Base-by-base conservation (phyloP, 352 stramenopile genomes). In the Globisporangium alternatum region DNA sequence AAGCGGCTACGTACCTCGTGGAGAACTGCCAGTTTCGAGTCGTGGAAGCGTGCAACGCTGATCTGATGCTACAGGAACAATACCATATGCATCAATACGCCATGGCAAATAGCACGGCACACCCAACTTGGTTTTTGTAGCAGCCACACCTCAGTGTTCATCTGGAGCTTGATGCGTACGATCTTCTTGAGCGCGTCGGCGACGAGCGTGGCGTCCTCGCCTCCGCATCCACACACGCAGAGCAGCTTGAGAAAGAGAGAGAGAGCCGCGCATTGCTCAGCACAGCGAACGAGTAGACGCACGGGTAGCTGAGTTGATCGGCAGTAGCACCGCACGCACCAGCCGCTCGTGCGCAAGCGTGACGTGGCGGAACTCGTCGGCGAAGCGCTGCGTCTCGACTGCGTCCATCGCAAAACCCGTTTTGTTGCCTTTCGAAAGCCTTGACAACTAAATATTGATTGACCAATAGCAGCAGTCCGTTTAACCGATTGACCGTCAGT, bases 141-240 rank as follows among this genome's bases (percentile, higher is more conserved):
- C 15, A 39, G 3, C 9, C 68, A 54, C 54, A 87, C 78, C 48
- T 76, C 67, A 30, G 12, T 51, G 45, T 67, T 67, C 76, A 87
- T 87, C 66, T 83, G 74, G 43, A 80, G 66, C 49, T 87, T 87
- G 45, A 87, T 78, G 49, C 65, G 66, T 22, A 76, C 55, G 35
- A 85, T 66, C 64, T 77, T 82, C 58, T 74, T 69, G 63, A 87
- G 39, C n/a, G 78, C 69, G 28, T 75, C 56, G 25, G 69, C 57
- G 12, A 83, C 62, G 25, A 72, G 56, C 3, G 48, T 61, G 10
- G 47, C 56, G 44, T 81, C 74, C 28, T 62, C 52, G 30, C 30
- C 35, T 22, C 70, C 55, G 59, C 72, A 66, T 62, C 70, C 74
- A 35, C 72, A 78, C n/a, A 85, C 56, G 43, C 76, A 84, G 61